Percentiles rank a stretch among this genome's conserved stretches.
Conservation (phyloP, 805 yeast genomes). For the Kodamaea hsintzibuensis region DNA sequence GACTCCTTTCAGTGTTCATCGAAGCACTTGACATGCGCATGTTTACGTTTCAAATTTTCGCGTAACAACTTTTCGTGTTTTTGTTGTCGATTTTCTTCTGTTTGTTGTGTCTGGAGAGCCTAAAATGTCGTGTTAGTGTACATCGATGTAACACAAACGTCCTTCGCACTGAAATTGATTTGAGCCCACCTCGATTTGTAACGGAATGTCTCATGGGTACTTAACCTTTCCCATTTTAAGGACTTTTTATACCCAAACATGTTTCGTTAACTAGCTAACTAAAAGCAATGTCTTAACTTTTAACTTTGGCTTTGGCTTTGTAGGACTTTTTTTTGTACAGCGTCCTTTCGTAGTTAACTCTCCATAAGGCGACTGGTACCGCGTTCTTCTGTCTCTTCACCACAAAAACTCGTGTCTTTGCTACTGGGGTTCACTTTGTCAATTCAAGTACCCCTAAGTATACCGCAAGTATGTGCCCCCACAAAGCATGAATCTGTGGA, state of each 20-base stretch:
- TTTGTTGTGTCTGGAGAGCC: background rate
- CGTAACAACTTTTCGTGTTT: constrained; percentile 1
- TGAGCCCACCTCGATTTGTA: background rate
- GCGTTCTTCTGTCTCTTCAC: background rate
- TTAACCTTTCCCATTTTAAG: background rate
- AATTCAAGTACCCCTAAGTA: no score
- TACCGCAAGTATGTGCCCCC: background rate
- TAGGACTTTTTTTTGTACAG: background rate
- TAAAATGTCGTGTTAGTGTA: background rate
- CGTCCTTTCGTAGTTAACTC: no score
- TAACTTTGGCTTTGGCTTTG: background rate
- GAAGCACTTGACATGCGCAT: constrained; percentile 2
- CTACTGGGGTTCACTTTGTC: no score
- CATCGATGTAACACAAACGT: background rate
- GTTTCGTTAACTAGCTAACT: background rate
- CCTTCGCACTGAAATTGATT: background rate
- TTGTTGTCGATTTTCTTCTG: background rate
- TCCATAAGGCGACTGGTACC: no score
- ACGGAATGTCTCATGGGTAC: background rate
- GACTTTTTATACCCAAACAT: background rate
- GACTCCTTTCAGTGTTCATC: background rate
- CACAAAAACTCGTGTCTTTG: background rate
- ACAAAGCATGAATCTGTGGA: background rate
- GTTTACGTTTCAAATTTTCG: background rate
- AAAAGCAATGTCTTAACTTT: background rate